phyloP scores from a whole-genome alignment of 139 green algal species.

The Chlamydomonas schloesseri region DNA sequence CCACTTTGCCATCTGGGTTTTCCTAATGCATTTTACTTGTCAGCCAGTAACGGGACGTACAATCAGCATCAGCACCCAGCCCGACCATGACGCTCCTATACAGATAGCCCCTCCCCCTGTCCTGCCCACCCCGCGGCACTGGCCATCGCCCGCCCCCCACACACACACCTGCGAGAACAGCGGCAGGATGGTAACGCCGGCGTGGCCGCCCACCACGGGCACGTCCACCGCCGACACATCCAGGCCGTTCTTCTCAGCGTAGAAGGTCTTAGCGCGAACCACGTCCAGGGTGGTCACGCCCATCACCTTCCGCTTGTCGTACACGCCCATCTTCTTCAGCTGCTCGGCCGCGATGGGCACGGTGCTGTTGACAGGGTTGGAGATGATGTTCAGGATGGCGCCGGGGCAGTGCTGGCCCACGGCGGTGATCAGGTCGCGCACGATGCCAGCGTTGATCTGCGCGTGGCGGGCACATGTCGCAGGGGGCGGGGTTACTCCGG shows the following conservation, averaged over 20 bases:
- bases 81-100: no score
- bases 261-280: conserved; percentile 95
- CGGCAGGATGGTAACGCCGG: conserved; percentile 98
- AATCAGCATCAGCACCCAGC: no score
- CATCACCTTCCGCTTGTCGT: conserved; percentile 82
- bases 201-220: conserved; percentile 97
- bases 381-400: conserved; percentile 95
- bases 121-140: no score
- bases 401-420: conserved; percentile 92
- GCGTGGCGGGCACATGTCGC: background rate
- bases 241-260: conserved; percentile 90
- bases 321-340: conserved; percentile 85
- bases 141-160: no score
- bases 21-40: no score
- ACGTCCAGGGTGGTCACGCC: conserved; percentile 94
- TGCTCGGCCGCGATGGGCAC: conserved; percentile 98
- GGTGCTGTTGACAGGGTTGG: conserved; percentile 99
- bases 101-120: no score
- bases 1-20: no score
- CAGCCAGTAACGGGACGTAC: no score
- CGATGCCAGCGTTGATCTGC: conserved; percentile 95
- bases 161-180: conserved; percentile 93
- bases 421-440: conserved; percentile 88
- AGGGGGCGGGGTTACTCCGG: background rate
- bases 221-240: conserved; percentile 92